Percentiles rank a stretch among this genome's conserved stretches.
These are phyloP conservation scores for Lentinus tigrinus DNA, from an alignment of 768 basidiomycete species.

Conservation along the genomic window DNA sequence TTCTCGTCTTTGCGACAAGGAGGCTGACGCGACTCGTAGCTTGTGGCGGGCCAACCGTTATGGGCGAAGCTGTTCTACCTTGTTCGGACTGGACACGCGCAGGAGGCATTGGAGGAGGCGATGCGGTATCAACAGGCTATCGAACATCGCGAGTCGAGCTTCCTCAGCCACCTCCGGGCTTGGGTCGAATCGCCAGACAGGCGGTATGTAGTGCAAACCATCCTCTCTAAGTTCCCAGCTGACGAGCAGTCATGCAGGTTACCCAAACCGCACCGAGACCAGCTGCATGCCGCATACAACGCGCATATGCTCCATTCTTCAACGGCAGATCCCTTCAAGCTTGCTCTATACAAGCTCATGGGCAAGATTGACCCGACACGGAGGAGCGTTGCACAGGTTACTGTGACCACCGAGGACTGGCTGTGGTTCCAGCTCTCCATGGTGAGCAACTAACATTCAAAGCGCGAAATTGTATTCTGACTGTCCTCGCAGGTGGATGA, in stretches of 20 bases:
- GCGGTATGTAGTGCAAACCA: constrained; percentile 44
- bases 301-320: constrained; percentile 88
- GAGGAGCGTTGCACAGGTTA: constrained; percentile 79
- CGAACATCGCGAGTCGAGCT: constrained; percentile 77
- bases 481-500: constrained; percentile 60
- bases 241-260: constrained; percentile 40
- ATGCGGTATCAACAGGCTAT: constrained; percentile 65
- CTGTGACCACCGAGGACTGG: constrained; percentile 95
- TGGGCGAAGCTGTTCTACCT: constrained; percentile 97
- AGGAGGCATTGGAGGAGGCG: constrained; percentile 81
- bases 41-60: constrained; percentile 82
- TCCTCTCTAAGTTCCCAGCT: background rate
- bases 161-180: constrained; percentile 77
- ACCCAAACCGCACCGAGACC: constrained; percentile 73
- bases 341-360: constrained; percentile 93
- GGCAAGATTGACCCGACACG: constrained; percentile 85
- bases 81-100: constrained; percentile 77
- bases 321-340: constrained; percentile 91
- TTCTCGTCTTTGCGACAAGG: background rate
- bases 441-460: constrained; percentile 37
- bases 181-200: constrained; percentile 83
- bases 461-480: background rate
- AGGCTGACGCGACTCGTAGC: constrained; percentile 38
- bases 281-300: constrained; percentile 77
- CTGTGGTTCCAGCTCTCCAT: constrained; percentile 95